Conservation (phyloP, 2,329 filamentous ascomycete genomes). For the Fusarium temperatum region DNA sequence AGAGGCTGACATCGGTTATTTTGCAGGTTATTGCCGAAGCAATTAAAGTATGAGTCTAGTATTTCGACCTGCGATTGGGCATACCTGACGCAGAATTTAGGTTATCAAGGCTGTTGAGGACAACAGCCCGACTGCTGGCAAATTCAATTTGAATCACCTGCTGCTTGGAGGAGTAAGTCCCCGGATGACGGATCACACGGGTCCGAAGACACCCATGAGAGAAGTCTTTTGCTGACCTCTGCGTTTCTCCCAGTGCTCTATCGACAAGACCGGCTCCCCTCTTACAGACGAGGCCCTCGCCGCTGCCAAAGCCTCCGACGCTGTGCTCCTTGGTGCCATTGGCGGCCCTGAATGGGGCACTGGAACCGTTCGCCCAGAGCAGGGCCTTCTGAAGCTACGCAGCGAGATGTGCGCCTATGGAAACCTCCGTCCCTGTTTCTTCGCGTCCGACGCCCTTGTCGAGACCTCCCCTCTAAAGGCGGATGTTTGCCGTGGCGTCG, state of each 20-base stretch:
- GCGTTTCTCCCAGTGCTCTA: slow-evolving; percentile 73
- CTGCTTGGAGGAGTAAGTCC: slow-evolving; percentile 85
- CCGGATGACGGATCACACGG: not conserved
- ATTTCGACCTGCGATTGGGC: not conserved
- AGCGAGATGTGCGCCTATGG: slow-evolving; percentile 95
- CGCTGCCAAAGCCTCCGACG: slow-evolving; percentile 86
- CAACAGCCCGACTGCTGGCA: slow-evolving; percentile 71
- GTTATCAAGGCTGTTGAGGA: slow-evolving; percentile 83
- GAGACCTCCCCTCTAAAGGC: slow-evolving; percentile 88
- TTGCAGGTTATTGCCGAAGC: slow-evolving; percentile 79
- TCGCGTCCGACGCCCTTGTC: slow-evolving; percentile 87
- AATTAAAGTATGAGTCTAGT: slow-evolving; percentile 72
- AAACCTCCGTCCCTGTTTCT: slow-evolving; percentile 96
- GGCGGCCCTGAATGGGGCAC: slow-evolving; percentile 98
- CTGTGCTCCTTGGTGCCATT: slow-evolving; percentile 91
- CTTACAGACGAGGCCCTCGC: slow-evolving; percentile 84
- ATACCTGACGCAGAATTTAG: slow-evolving; percentile 54
- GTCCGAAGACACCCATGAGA: not conserved
- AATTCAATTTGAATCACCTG: slow-evolving; percentile 91
- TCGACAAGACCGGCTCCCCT: slow-evolving; percentile 82
- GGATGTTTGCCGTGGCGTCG: slow-evolving; percentile 83
- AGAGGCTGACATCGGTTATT: slow-evolving; percentile 23
- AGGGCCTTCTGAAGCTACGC: slow-evolving; percentile 89
- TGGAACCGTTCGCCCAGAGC: slow-evolving; percentile 86
- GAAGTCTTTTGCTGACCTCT: not conserved